Evolutionary conservation across 2,329 filamentous ascomycete genomes (phyloP).

Genomic region (Camptophora hylomeconis): DNA sequence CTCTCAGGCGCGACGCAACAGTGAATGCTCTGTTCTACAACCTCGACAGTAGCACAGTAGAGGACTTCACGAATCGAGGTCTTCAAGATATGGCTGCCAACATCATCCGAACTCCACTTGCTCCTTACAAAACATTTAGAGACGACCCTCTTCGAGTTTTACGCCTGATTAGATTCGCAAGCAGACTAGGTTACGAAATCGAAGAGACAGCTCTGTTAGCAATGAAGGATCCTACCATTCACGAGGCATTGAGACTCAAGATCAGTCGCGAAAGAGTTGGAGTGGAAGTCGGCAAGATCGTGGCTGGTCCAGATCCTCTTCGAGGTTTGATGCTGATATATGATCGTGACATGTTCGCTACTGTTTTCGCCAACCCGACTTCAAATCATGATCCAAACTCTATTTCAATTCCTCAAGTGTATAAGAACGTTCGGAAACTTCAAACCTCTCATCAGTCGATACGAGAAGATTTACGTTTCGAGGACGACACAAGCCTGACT

Average conservation of each 20-base stretch:
- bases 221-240: constrained; percentile 70
- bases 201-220: constrained; percentile 53
- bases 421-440: constrained; percentile 8
- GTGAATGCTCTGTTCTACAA: constrained; percentile 97
- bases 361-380: constrained; percentile 15
- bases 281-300: constrained; percentile 80
- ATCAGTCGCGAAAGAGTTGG: constrained; percentile 87
- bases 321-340: constrained; percentile 14
- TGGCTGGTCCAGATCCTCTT: constrained; percentile 45
- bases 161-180: constrained; percentile 79
- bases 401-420: constrained; percentile 4
- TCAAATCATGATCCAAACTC: constrained; percentile 2
- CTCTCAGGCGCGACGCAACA: constrained; percentile 76
- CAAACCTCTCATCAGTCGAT: constrained; percentile 11
- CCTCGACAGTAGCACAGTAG: constrained; percentile 61
- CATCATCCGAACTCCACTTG: constrained; percentile 72
- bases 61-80: constrained; percentile 70
- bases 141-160: constrained; percentile 85
- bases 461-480: constrained; percentile 10
- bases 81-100: constrained; percentile 58
- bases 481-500: constrained; percentile 12
- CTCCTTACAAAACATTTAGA: constrained; percentile 82
- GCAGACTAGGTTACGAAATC: constrained; percentile 67
- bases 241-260: constrained; percentile 66
- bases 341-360: constrained; percentile 13